Base-by-base conservation (phyloP, 176 grass and related monocot genomes). In the Tuctoria greenei region DNA sequence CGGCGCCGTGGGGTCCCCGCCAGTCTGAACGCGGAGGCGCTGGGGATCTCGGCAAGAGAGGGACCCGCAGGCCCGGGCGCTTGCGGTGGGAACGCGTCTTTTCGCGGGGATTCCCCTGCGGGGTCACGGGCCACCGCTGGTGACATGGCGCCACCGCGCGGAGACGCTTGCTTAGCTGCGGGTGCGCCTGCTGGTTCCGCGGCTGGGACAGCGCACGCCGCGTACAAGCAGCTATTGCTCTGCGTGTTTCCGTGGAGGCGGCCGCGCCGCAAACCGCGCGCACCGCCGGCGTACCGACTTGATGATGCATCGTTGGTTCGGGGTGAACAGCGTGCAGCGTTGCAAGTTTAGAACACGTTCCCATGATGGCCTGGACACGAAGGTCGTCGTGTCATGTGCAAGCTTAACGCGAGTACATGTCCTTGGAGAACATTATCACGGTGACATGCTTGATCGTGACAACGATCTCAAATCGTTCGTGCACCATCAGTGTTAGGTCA, bases 1-100 rank as follows among this genome's bases (percentile, higher is more conserved):
- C 36, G 50, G 67, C 28, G 0, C 7, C 61, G 81, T 45, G 80
- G 62, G 62, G 8, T 3, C 56, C 2, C 0, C 2, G 7, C 16
- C 2, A 18, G 84, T 86, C 72, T 86, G 84, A 88, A 88, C 80
- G 80, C 86, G 80, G 85, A 5, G 41, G 3, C 7, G 43, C 42
- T 73, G 60, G 64, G 69, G 69, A 79, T 83, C 75, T 83, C 61
- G 16, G 24, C 13, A 10, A 1, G 18, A 20, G 0, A 1, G 41
- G 62, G 0, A 1, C 47, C 14, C n/a, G 72, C 4, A 45, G 66
- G 0, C 6, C 42, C 8, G 7, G 74, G 9, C 42, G 68, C 15
- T 36, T 42, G 54, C 58, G 7, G 75, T 88, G 81, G 81, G 86
- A 84, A 88, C 81, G 75, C 81, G 75, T 64, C 69, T 74, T 84